phyloP scores from a whole-genome alignment of 345 rosid genomes.

The Mercurialis annua region DNA sequence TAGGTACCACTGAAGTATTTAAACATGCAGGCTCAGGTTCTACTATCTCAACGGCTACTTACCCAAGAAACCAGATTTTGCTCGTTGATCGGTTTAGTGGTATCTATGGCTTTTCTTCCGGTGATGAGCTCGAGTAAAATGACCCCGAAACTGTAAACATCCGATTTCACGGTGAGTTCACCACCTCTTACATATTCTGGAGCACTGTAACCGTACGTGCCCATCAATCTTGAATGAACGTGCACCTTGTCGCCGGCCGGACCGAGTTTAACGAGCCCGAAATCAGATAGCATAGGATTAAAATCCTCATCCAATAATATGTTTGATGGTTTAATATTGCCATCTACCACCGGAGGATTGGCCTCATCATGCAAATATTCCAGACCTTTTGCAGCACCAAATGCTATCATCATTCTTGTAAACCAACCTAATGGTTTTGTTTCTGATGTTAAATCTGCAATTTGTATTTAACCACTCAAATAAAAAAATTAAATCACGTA shows the following conservation, averaged over 20 bases:
- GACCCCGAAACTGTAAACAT: slow-evolving; percentile 81
- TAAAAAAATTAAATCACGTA: no score
- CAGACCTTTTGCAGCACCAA: slow-evolving; percentile 61
- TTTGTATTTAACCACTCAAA: background rate
- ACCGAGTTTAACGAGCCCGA: slow-evolving; percentile 56
- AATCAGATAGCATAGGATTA: slow-evolving; percentile 56
- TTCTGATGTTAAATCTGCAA: slow-evolving; percentile 34
- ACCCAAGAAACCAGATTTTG: slow-evolving; percentile 86
- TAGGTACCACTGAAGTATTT: no score
- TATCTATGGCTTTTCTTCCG: slow-evolving; percentile 66
- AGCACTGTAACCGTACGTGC: slow-evolving; percentile 73
- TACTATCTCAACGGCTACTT: slow-evolving; percentile 3
- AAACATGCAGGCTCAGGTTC: no score
- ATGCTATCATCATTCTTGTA: slow-evolving; percentile 57
- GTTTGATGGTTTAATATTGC: slow-evolving; percentile 64
- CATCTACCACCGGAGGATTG: slow-evolving; percentile 51
- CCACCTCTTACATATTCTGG: slow-evolving; percentile 70
- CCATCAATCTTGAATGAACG: slow-evolving; percentile 52
- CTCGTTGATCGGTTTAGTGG: slow-evolving; percentile 55
- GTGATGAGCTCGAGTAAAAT: slow-evolving; percentile 70
- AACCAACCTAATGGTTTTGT: slow-evolving; percentile 49
- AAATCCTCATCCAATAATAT: slow-evolving; percentile 50
- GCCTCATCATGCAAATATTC: slow-evolving; percentile 58
- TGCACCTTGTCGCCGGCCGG: slow-evolving; percentile 39
- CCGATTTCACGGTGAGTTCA: slow-evolving; percentile 51